phyloP scores from a whole-genome alignment of 495 filamentous ascomycete genomes.

The Evansstolkia leycettana region DNA sequence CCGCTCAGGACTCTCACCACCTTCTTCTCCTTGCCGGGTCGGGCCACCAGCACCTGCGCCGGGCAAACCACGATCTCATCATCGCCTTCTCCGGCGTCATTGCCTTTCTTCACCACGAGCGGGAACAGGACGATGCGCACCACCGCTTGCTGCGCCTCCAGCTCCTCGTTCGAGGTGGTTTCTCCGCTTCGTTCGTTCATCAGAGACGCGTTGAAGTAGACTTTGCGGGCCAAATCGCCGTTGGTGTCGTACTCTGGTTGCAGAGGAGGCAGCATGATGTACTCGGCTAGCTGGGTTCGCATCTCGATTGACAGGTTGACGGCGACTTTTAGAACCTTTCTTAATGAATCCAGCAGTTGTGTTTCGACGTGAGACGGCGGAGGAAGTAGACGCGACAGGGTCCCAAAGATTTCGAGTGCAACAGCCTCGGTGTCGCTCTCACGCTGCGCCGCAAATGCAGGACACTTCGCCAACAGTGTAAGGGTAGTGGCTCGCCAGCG shows the following conservation, averaged over 20 bases:
- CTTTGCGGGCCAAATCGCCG: slow-evolving; percentile 72
- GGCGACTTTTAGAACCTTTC: slow-evolving; percentile 69
- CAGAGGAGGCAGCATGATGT: slow-evolving; percentile 93
- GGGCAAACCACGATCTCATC: slow-evolving; percentile 89
- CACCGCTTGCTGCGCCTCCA: slow-evolving; percentile 61
- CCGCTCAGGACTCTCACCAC: slow-evolving; percentile 28
- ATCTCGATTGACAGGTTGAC: slow-evolving; percentile 88
- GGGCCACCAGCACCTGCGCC: slow-evolving; percentile 74
- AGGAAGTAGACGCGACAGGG: slow-evolving; percentile 66
- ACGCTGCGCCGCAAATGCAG: slow-evolving; percentile 61
- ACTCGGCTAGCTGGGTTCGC: slow-evolving; percentile 90
- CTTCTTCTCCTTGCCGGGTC: slow-evolving; percentile 31
- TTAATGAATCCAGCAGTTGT: slow-evolving; percentile 67
- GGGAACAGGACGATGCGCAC: slow-evolving; percentile 91
- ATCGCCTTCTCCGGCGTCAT: slow-evolving; percentile 71
- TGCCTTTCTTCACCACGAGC: slow-evolving; percentile 85
- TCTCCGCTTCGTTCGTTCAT: slow-evolving; percentile 87
- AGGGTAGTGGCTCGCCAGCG: slow-evolving; percentile 94
- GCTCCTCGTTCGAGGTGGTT: slow-evolving; percentile 55
- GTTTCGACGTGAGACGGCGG: slow-evolving; percentile 64
- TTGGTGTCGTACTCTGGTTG: slow-evolving; percentile 89
- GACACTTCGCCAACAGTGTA: slow-evolving; percentile 68
- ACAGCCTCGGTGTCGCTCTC: slow-evolving; percentile 81
- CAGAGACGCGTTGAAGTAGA: slow-evolving; percentile 73
- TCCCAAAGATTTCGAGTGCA: slow-evolving; percentile 70